Evolutionary conservation across 768 basidiomycete genomes (phyloP).

Genomic region (Albatrellus ellisii): DNA sequence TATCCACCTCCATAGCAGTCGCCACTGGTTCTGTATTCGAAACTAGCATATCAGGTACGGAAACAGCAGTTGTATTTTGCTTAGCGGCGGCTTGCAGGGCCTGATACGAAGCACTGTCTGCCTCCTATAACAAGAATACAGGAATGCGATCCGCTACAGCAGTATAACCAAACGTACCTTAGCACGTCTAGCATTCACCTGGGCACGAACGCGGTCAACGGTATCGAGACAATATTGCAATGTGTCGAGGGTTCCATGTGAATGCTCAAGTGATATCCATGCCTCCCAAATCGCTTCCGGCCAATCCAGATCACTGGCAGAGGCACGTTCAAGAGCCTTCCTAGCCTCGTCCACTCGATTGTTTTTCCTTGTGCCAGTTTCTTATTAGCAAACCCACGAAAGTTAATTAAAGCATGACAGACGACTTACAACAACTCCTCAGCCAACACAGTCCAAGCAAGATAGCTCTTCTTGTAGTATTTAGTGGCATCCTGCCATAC

Average conservation of each 20-base stretch:
- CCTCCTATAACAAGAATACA: conserved; percentile 30
- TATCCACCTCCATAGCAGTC: conserved; percentile 31
- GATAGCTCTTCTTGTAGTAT: conserved; percentile 18
- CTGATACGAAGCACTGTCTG: conserved; percentile 41
- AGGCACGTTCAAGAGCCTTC: conserved; percentile 49
- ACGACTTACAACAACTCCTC: conserved; percentile 7
- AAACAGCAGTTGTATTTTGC: conserved; percentile 23
- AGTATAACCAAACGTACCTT: conserved; percentile 38
- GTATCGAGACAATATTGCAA: conserved; percentile 50
- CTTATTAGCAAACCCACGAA: too few species aligned
- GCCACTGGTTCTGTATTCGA: conserved; percentile 12
- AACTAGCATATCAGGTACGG: conserved; percentile 17
- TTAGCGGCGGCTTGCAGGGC: conserved; percentile 33
- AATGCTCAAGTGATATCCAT: conserved; percentile 79
- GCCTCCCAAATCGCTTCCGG: conserved; percentile 91
- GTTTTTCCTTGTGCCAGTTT: conserved; percentile 37
- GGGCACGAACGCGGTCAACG: conserved; percentile 48
- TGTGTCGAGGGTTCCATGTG: conserved; percentile 60
- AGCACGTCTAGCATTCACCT: conserved; percentile 47
- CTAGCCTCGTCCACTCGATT: conserved; percentile 48
- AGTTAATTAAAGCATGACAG: conserved; percentile 28
- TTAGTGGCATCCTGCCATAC: conserved; percentile 21
- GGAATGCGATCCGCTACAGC: background rate
- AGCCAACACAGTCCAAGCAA: conserved; percentile 22
- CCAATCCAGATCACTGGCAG: conserved; percentile 77